These are phyloP conservation scores for Neopestalotiopsis sp. DNA, from an alignment of 2,329 filamentous ascomycete species.

Conservation along the genomic window DNA sequence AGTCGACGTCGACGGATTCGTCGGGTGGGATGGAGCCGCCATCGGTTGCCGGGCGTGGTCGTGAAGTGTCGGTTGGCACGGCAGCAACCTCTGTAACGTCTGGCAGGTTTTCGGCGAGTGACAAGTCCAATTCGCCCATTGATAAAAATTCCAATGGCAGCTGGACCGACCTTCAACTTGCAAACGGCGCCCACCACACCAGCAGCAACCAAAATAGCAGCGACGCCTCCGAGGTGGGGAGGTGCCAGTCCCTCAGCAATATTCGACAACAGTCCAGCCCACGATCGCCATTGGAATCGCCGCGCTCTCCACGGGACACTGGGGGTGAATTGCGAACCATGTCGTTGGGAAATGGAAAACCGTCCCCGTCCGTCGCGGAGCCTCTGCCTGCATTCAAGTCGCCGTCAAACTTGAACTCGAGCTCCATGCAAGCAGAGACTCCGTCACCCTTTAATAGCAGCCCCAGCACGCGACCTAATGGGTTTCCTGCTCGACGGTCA, in stretches of 20 bases:
- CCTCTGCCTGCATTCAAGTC: constrained; percentile 22
- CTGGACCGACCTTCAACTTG: constrained; percentile 38
- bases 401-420: not conserved
- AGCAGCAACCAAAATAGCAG: not conserved
- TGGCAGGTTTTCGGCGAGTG: constrained; percentile 35
- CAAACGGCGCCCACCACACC: constrained; percentile 24
- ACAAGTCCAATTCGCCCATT: constrained; percentile 24
- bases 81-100: constrained; percentile 46
- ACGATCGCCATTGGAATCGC: constrained; percentile 1
- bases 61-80: constrained; percentile 46
- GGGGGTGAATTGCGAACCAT: constrained; percentile 27
- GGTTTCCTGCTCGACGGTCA: constrained; percentile 19
- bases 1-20: constrained; percentile 40
- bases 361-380: constrained; percentile 19
- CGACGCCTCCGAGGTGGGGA: constrained; percentile 23
- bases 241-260: constrained; percentile 33
- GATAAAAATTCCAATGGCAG: constrained; percentile 31
- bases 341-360: constrained; percentile 28
- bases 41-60: constrained; percentile 33
- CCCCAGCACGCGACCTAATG: not conserved
- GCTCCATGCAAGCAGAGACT: not conserved
- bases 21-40: constrained; percentile 42
- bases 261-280: constrained; percentile 25
- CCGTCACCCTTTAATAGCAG: not conserved
- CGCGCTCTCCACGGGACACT: constrained; percentile 21